These are phyloP conservation scores for Dentipellis sp. DNA, from an alignment of 768 basidiomycete species.

Conservation along the genomic window DNA sequence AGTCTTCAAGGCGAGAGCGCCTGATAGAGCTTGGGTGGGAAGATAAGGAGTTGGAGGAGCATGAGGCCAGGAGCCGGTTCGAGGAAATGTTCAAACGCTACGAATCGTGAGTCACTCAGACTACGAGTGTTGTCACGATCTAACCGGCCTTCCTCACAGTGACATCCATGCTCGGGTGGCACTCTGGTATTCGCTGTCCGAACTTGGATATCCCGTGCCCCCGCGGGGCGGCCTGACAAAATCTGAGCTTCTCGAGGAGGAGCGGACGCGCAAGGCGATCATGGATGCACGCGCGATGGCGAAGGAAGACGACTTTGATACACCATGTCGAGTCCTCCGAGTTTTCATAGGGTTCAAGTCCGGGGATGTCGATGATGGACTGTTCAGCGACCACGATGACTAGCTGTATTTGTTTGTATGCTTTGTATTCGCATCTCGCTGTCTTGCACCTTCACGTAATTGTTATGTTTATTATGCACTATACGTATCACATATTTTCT, in stretches of 20 bases:
- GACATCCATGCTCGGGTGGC: conserved; percentile 60
- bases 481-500: background rate
- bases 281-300: conserved; percentile 44
- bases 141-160: conserved; percentile 22
- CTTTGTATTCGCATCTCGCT: background rate
- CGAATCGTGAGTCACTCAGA: conserved; percentile 7
- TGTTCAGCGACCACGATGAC: background rate
- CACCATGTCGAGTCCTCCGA: conserved; percentile 50
- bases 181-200: conserved; percentile 53
- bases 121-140: background rate
- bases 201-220: conserved; percentile 51
- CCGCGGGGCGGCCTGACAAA: conserved; percentile 54
- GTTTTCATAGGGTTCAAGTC: conserved; percentile 52
- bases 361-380: background rate
- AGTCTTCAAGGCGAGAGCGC: conserved; percentile 46
- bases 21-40: conserved; percentile 61
- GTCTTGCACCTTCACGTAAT: background rate
- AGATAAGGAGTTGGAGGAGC: conserved; percentile 21
- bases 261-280: conserved; percentile 51
- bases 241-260: conserved; percentile 62
- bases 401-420: conserved; percentile 3
- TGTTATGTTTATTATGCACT: background rate
- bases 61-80: conserved; percentile 6
- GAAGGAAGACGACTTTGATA: conserved; percentile 37
- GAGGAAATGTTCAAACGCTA: conserved; percentile 12